These are phyloP conservation scores for Metarhizium sp. DNA, from an alignment of 2,329 filamentous ascomycete genomes.

Conservation along the genomic window DNA sequence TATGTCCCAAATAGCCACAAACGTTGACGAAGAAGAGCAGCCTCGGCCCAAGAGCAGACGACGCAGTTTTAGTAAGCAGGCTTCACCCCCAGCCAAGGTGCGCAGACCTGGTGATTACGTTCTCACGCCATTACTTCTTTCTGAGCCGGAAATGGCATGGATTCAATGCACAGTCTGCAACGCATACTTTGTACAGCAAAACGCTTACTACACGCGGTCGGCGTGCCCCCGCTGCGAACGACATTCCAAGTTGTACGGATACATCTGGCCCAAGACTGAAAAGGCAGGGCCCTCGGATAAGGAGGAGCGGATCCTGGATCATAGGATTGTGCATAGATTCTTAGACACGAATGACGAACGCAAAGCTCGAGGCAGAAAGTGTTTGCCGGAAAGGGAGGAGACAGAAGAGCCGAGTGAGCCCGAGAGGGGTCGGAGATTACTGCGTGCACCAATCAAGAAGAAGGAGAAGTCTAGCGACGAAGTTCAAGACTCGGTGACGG, in stretches of 20 bases:
- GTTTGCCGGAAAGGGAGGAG: constrained; percentile 14
- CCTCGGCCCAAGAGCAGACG: constrained; percentile 21
- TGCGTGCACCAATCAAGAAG: constrained; percentile 8
- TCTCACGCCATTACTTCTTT: constrained; percentile 66
- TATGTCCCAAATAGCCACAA: constrained; percentile 2
- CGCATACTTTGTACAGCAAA: constrained; percentile 73
- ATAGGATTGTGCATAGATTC: constrained; percentile 81
- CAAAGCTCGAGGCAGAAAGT: constrained; percentile 35
- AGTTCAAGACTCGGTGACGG: neutral
- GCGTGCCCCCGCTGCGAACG: constrained; percentile 90
- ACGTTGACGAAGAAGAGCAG: constrained; percentile 4
- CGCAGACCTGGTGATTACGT: constrained; percentile 73
- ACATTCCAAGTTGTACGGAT: constrained; percentile 92
- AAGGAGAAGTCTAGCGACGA: constrained; percentile 4
- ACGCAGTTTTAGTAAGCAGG: constrained; percentile 23
- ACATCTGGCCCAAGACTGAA: constrained; percentile 92
- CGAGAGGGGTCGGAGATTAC: constrained; percentile 1
- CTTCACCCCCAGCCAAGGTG: constrained; percentile 21
- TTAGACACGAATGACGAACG: constrained; percentile 61
- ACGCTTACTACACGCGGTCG: constrained; percentile 77
- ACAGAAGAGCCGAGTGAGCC: constrained; percentile 19
- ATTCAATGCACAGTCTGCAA: constrained; percentile 81
- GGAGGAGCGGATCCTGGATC: constrained; percentile 66
- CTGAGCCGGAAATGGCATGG: constrained; percentile 70
- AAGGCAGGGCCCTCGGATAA: constrained; percentile 65